These are phyloP conservation scores for Periconia digitata DNA, from an alignment of 2,329 filamentous ascomycete genomes.

Conservation along the genomic window DNA sequence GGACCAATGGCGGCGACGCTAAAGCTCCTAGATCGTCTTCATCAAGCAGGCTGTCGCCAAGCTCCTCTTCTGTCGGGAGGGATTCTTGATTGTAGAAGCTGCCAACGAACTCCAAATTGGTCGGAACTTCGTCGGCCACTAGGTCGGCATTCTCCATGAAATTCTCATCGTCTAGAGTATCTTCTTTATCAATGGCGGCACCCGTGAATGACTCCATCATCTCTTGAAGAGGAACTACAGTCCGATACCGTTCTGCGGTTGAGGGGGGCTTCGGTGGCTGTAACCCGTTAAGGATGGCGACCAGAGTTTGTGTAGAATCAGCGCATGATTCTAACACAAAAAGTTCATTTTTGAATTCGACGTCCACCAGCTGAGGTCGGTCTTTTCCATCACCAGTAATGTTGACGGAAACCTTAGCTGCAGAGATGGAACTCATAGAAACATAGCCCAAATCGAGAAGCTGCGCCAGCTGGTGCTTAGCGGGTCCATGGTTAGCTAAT, in stretches of 20 bases:
- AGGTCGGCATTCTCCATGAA: conserved; percentile 44
- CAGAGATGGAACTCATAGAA: conserved; percentile 82
- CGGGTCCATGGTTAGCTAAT: conserved; percentile 7
- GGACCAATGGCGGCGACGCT: conserved; percentile 31
- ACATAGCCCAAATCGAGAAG: conserved; percentile 73
- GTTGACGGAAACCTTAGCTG: conserved; percentile 69
- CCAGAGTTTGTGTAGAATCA: conserved; percentile 92
- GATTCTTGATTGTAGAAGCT: conserved; percentile 56
- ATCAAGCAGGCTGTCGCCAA: conserved; percentile 46
- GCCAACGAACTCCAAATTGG: conserved; percentile 52
- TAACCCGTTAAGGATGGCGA: conserved; percentile 75
- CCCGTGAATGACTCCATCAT: conserved; percentile 88
- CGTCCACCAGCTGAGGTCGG: conserved; percentile 68
- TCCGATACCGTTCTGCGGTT: conserved; percentile 82
- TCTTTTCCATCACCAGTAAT: conserved; percentile 59
- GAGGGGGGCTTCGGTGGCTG: conserved; percentile 81
- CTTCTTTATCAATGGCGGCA: conserved; percentile 70
- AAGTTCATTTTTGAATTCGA: conserved; percentile 82
- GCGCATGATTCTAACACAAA: conserved; percentile 93
- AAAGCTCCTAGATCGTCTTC: conserved; percentile 43
- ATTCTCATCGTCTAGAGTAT: conserved; percentile 56
- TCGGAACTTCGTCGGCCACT: conserved; percentile 45
- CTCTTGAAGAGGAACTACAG: conserved; percentile 82
- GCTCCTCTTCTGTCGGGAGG: conserved; percentile 44
- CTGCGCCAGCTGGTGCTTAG: conserved; percentile 49